phyloP scores from a whole-genome alignment of 2,329 filamentous ascomycete genomes.

The Xylaria sp. region DNA sequence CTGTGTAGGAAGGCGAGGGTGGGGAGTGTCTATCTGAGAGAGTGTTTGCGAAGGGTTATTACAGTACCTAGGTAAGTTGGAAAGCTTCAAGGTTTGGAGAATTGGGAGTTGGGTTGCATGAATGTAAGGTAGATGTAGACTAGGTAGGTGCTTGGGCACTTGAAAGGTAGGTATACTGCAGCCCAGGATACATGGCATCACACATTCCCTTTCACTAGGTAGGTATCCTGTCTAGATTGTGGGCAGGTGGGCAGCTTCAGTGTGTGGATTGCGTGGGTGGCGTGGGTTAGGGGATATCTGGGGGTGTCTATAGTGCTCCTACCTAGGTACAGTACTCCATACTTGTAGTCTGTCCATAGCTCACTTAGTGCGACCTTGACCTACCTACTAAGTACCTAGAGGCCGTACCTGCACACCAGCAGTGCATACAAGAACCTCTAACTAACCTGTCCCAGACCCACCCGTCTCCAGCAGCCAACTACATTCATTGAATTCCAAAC shows the following conservation, averaged over 20 bases:
- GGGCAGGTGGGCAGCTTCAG: slow-evolving; percentile 5
- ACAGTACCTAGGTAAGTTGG: not conserved
- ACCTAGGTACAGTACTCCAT: not conserved
- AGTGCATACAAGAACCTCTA: slow-evolving; percentile 7
- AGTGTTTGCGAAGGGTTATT: not conserved
- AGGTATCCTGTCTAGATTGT: slow-evolving; percentile 15
- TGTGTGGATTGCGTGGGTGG: not conserved
- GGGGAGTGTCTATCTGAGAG: no score
- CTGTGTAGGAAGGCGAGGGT: not conserved
- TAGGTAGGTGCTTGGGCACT: no score
- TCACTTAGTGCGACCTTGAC: no score
- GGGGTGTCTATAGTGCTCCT: not conserved
- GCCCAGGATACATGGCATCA: slow-evolving; percentile 20
- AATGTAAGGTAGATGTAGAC: no score
- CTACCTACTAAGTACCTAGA: no score
- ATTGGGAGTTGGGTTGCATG: not conserved
- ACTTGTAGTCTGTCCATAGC: not conserved
- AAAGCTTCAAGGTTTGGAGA: not conserved
- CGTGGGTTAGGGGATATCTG: not conserved
- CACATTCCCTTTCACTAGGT: not conserved
- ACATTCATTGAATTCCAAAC: slow-evolving; percentile 32
- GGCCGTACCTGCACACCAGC: not conserved
- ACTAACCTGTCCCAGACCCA: slow-evolving; percentile 13
- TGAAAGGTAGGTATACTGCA: not conserved
- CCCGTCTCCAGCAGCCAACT: slow-evolving; percentile 31